These are phyloP conservation scores for Podila clonocystis DNA, from an alignment of 192 early-diverging fungal species.

Conservation along the genomic window DNA sequence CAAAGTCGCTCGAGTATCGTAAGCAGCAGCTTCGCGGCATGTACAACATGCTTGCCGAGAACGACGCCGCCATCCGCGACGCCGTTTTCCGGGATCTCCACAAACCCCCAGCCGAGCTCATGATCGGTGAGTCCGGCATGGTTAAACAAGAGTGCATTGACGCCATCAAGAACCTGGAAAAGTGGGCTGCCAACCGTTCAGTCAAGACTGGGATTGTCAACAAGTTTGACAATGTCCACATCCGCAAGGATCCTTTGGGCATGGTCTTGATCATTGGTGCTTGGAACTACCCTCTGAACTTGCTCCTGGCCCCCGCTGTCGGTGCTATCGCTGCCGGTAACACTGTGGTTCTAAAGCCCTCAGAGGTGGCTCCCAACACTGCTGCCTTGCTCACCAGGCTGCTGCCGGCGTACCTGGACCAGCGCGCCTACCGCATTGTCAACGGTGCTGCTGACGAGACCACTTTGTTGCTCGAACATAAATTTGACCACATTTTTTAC, in stretches of 20 bases:
- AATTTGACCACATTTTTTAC: slow-evolving; percentile 95
- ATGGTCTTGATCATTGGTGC: slow-evolving; percentile 57
- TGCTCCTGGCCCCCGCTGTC: slow-evolving; percentile 78
- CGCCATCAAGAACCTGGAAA: slow-evolving; percentile 70
- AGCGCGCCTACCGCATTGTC: slow-evolving; percentile 71
- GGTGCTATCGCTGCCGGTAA: slow-evolving; percentile 95
- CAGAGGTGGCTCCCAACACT: slow-evolving; percentile 78
- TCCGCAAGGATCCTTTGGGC: slow-evolving; percentile 77
- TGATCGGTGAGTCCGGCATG: slow-evolving; percentile 68
- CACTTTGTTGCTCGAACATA: slow-evolving; percentile 74
- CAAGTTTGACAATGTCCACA: slow-evolving; percentile 61
- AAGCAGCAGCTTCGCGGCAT: slow-evolving; percentile 73
- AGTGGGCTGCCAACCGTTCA: slow-evolving; percentile 64
- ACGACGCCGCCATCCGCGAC: slow-evolving; percentile 65
- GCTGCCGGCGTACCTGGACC: slow-evolving; percentile 83
- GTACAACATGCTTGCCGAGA: slow-evolving; percentile 69
- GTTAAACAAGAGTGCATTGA: slow-evolving; percentile 61
- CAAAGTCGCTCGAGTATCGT: slow-evolving; percentile 59
- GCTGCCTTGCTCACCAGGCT: slow-evolving; percentile 71
- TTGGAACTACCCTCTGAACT: slow-evolving; percentile 70
- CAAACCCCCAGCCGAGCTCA: slow-evolving; percentile 66
- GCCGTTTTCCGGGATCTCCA: slow-evolving; percentile 72
- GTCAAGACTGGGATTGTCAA: slow-evolving; percentile 59
- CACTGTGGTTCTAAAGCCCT: slow-evolving; percentile 82
- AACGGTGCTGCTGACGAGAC: slow-evolving; percentile 84